Base-by-base conservation (phyloP, 1,284 basidiomycete genomes). In the Cutaneotrichosporon arboriforme region DNA sequence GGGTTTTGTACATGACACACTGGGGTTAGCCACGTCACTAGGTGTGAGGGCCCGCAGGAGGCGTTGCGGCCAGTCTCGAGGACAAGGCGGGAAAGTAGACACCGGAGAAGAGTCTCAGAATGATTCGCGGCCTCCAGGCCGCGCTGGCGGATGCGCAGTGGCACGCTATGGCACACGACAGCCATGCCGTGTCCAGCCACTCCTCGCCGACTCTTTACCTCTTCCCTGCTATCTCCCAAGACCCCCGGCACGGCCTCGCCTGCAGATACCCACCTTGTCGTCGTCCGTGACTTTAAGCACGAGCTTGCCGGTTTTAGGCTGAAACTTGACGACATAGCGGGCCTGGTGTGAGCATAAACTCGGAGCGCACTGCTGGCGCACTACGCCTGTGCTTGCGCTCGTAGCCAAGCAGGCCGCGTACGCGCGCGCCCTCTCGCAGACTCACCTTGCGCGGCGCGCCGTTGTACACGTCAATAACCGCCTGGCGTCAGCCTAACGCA, bases 1-100 rank as follows among this genome's bases (percentile, higher is more conserved):
- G 84, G 1, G 92, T 93, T 73, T 91, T 90, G 80, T 92, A 97
- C 75, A 92, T 94, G 68, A 96, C 79, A 72, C 90, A 92, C 91
- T 94, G 70, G 39, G 23, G 42, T 55, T 38, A 49, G 51, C 31
- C 5, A 31, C 26, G 7, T 31, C 26, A 31, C 5, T 5, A 31
- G 26, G 10, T 10, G 10, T 31, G 26, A 31, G 26, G 26, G 26
- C 26, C 7, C 26, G n/a, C n/a, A n/a, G n/a, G n/a, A n/a, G n/a
- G n/a, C n/a, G n/a, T n/a, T n/a, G n/a, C n/a, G n/a, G n/a, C n/a
- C n/a, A n/a, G n/a, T n/a, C n/a, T n/a, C n/a, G n/a, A n/a, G n/a
- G n/a, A n/a, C n/a, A n/a, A n/a, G n/a, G n/a, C n/a, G n/a, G n/a
- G n/a, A n/a, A n/a, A n/a, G n/a, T n/a, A n/a, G n/a, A n/a, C n/a